These are phyloP conservation scores for Coniella vitis DNA, from an alignment of 2,329 filamentous ascomycete genomes.

Conservation along the genomic window DNA sequence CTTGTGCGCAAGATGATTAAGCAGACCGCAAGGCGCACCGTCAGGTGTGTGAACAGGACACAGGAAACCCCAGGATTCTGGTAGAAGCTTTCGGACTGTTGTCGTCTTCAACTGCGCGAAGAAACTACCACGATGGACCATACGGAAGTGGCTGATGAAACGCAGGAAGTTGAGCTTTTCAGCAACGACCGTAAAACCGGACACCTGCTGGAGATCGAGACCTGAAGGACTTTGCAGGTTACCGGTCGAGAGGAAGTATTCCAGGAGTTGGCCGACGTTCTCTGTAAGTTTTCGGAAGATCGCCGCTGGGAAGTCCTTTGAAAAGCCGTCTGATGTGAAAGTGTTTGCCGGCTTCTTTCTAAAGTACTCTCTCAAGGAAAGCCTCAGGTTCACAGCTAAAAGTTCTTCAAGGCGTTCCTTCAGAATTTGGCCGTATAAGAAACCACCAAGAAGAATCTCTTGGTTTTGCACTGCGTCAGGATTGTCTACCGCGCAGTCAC, in stretches of 20 bases:
- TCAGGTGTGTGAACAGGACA: slow-evolving; percentile 97
- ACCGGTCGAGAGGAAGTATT: slow-evolving; percentile 95
- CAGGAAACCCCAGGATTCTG: slow-evolving; percentile 96
- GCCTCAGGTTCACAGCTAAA: slow-evolving; percentile 50
- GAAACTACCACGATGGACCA: slow-evolving; percentile 98
- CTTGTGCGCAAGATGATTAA: slow-evolving; percentile 94
- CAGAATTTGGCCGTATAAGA: slow-evolving; percentile 88
- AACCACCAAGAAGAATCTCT: slow-evolving; percentile 87
- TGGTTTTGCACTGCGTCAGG: slow-evolving; percentile 96
- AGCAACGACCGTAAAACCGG: slow-evolving; percentile 92
- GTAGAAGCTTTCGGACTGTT: slow-evolving; percentile 87
- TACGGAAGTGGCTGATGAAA: slow-evolving; percentile 98
- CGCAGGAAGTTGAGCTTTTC: slow-evolving; percentile 99
- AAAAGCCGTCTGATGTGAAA: slow-evolving; percentile 72
- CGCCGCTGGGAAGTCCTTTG: slow-evolving; percentile 69
- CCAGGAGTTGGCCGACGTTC: slow-evolving; percentile 77
- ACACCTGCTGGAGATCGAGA: slow-evolving; percentile 87
- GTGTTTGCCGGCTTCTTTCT: slow-evolving; percentile 53
- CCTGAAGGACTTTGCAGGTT: slow-evolving; percentile 89
- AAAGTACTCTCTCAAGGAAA: slow-evolving; percentile 50
- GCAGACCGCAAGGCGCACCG: slow-evolving; percentile 85
- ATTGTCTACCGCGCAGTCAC: slow-evolving; percentile 89
- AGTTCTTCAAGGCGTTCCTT: slow-evolving; percentile 94
- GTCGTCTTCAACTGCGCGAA: slow-evolving; percentile 97
- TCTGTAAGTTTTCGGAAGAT: slow-evolving; percentile 80